A percentile compares a stretch with the other conserved stretches of the same genome.
Conservation (phyloP, 1,284 basidiomycete genomes). For the Heterobasidion occidentale region DNA sequence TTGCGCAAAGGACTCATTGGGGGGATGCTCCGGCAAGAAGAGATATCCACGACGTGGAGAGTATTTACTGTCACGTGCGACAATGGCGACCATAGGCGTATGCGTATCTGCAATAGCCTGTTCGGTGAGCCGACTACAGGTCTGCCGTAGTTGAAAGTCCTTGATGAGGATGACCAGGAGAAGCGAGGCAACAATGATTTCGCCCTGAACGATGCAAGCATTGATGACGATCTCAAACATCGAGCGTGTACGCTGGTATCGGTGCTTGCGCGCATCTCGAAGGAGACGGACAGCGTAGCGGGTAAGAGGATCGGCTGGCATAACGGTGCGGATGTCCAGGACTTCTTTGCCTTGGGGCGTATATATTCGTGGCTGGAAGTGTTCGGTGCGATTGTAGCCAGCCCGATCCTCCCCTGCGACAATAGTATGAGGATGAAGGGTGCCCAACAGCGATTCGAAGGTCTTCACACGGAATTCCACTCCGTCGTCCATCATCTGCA, state of each 20-base stretch:
- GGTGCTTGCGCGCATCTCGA: conserved; percentile 41
- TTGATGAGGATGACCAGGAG: conserved; percentile 59
- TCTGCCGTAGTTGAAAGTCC: conserved; percentile 44
- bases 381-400: conserved; percentile 5
- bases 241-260: conserved; percentile 42
- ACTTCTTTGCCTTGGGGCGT: conserved; percentile 10
- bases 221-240: conserved; percentile 57
- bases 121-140: conserved; percentile 15
- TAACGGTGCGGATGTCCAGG: conserved; percentile 15
- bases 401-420: conserved; percentile 1
- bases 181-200: conserved; percentile 63
- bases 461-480: conserved; percentile 39
- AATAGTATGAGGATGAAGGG: conserved; percentile 18
- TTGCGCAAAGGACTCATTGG: not conserved
- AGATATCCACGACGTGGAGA: not conserved
- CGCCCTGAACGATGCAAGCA: conserved; percentile 64
- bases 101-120: conserved; percentile 9
- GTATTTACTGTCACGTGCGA: no score
- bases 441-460: conserved; percentile 35
- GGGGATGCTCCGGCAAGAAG: not conserved
- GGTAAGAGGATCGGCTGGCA: conserved; percentile 28
- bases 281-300: conserved; percentile 48
- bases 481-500: conserved; percentile 43
- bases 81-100: no score
- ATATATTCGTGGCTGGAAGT: conserved; percentile 10